Evolutionary conservation across 192 early-diverging fungal genomes (phyloP).

Genomic region (Polychytrium aggregatum): DNA sequence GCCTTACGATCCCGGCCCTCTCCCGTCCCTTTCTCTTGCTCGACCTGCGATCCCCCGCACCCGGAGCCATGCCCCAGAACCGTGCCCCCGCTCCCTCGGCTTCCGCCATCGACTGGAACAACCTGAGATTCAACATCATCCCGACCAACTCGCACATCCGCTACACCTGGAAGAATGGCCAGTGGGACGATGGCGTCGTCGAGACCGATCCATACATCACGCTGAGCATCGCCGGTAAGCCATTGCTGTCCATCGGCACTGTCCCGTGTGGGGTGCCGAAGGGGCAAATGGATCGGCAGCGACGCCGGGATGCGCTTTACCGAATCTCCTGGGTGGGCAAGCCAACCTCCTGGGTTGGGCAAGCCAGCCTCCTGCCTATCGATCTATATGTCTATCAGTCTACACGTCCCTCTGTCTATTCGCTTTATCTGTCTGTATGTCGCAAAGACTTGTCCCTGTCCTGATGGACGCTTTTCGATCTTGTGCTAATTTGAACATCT

Average conservation of each 20-base stretch:
- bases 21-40: too few relatives aligned
- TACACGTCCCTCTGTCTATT: too few relatives aligned
- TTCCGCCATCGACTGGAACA: constrained; percentile 44
- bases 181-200: constrained; percentile 51
- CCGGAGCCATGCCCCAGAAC: too few relatives aligned
- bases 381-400: too few relatives aligned
- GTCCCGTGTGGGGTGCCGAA: neutral
- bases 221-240: constrained; percentile 50
- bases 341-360: neutral
- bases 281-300: neutral
- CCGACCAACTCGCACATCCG: constrained; percentile 52
- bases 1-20: too few relatives aligned
- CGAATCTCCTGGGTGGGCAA: neutral
- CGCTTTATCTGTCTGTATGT: too few relatives aligned
- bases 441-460: too few relatives aligned
- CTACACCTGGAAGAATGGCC: constrained; percentile 46
- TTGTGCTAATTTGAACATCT: too few relatives aligned
- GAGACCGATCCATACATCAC: constrained; percentile 41
- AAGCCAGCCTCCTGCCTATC: too few relatives aligned
- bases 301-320: neutral
- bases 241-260: too few relatives aligned
- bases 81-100: neutral
- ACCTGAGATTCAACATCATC: constrained; percentile 55
- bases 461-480: too few relatives aligned
- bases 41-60: too few relatives aligned